Evolutionary conservation across 495 filamentous ascomycete species (phyloP).

Genomic region (Copromyces sp.): DNA sequence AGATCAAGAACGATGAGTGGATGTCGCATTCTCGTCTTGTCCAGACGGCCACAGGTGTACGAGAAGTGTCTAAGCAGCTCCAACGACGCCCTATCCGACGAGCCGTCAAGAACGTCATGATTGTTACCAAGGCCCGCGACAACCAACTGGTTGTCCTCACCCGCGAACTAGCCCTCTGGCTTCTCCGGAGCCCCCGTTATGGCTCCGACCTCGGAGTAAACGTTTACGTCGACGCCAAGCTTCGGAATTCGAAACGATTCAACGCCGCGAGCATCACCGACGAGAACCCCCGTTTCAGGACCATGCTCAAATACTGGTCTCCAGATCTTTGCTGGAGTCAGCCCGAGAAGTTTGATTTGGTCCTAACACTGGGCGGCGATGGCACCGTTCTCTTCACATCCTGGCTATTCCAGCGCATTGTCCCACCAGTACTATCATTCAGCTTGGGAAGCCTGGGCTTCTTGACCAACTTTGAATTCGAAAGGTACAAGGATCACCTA

Average conservation of each 20-base stretch:
- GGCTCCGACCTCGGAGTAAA: constrained; percentile 69
- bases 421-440: constrained; percentile 84
- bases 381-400: constrained; percentile 87
- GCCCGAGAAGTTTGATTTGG: constrained; percentile 86
- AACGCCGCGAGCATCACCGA: constrained; percentile 62
- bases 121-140: constrained; percentile 92
- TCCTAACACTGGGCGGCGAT: constrained; percentile 85
- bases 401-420: constrained; percentile 88
- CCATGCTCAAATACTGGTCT: constrained; percentile 87
- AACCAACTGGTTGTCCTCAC: constrained; percentile 80
- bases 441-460: constrained; percentile 84
- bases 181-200: constrained; percentile 75
- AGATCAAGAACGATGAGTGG: constrained; percentile 82
- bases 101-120: constrained; percentile 85
- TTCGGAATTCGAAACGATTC: constrained; percentile 79
- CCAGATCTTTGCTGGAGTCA: constrained; percentile 84
- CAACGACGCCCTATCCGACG: constrained; percentile 80
- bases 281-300: constrained; percentile 57
- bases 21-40: constrained; percentile 86
- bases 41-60: constrained; percentile 87
- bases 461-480: constrained; percentile 86
- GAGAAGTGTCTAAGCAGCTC: constrained; percentile 89
- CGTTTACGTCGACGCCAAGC: constrained; percentile 89
- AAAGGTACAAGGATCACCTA: constrained; percentile 68
- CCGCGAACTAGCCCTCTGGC: constrained; percentile 73